Conservation (phyloP, 2,329 filamentous ascomycete species). For the Mycosphaerella sp. region DNA sequence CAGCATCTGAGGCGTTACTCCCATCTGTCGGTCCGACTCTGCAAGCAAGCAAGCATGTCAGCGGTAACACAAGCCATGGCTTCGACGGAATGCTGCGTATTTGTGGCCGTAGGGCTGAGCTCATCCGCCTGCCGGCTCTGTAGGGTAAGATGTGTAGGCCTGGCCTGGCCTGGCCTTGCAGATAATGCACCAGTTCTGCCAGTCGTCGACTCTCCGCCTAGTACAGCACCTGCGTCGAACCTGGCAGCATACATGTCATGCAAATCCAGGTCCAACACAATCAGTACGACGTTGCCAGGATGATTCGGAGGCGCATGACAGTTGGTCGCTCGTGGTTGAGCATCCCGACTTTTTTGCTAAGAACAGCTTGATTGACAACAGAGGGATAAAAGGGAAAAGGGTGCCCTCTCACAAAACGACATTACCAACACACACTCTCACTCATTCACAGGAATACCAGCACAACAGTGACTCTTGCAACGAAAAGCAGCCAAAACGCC, state of each 20-base stretch:
- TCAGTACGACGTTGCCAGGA: constrained; percentile 17
- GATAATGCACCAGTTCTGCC: neutral
- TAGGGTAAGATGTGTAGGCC: too few relatives aligned
- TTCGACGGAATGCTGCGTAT: neutral
- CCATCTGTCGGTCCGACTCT: constrained; percentile 3
- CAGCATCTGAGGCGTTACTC: neutral
- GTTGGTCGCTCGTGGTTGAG: too few relatives aligned
- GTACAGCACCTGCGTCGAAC: constrained; percentile 5
- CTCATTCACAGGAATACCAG: neutral
- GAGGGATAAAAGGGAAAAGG: neutral
- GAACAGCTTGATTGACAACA: neutral
- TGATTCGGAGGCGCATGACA: constrained; percentile 17
- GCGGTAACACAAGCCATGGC: neutral
- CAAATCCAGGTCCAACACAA: constrained; percentile 10
- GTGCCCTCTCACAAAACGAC: neutral
- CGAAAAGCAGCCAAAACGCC: neutral
- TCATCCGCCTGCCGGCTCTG: neutral
- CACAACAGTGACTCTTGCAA: neutral
- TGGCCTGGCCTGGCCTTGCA: too few relatives aligned
- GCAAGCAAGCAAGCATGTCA: neutral
- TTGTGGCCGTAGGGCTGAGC: constrained; percentile 4
- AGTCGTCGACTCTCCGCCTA: neutral
- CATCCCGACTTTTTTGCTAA: too few relatives aligned
- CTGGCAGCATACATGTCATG: constrained; percentile 6
- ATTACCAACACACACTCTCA: neutral